Percentiles rank a stretch among this genome's conserved stretches.
Conservation (phyloP, 352 stramenopile species). For the Phytopythium mirpurense region DNA sequence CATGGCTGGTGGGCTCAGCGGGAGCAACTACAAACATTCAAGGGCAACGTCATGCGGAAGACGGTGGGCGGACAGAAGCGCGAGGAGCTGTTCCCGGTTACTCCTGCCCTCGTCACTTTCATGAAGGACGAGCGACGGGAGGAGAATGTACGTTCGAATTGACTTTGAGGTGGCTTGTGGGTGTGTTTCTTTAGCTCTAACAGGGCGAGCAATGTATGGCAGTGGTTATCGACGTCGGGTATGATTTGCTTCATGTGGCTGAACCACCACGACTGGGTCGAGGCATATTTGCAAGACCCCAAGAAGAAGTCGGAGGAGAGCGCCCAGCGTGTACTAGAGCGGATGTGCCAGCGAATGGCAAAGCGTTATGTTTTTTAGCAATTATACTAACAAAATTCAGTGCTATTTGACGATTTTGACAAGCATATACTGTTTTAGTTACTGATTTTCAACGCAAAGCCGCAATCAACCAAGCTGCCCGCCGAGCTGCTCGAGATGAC, state of each 20-base stretch:
- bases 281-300: neutral
- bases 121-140: neutral
- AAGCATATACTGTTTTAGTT: neutral
- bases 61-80: neutral
- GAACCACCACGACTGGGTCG: neutral
- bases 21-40: too few relatives aligned
- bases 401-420: neutral
- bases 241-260: neutral
- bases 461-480: neutral
- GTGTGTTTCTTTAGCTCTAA: too few relatives aligned
- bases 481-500: neutral
- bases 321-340: neutral
- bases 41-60: neutral
- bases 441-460: neutral
- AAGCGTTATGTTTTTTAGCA: neutral
- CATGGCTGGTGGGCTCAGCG: too few relatives aligned
- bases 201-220: too few relatives aligned
- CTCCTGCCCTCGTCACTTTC: neutral
- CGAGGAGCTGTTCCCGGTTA: neutral
- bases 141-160: neutral
- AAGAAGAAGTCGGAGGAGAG: neutral
- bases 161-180: too few relatives aligned
- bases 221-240: neutral
- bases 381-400: neutral
- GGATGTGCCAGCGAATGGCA: neutral